Evolutionary conservation across 306 rosid genomes (phyloP).

Genomic region (Rosa persica): DNA sequence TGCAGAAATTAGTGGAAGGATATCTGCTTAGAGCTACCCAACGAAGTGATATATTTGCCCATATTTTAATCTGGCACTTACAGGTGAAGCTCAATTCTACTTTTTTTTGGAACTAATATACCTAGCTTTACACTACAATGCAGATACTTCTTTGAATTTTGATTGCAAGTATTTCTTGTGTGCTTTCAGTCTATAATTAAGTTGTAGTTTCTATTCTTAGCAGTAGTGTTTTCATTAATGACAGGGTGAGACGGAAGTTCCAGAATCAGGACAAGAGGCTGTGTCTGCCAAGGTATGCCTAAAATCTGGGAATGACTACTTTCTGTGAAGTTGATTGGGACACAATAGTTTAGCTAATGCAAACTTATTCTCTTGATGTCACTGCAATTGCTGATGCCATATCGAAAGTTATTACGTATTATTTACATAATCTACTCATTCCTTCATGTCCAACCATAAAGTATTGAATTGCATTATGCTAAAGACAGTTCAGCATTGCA

Average conservation of each 20-base stretch:
- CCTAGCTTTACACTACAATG: neutral
- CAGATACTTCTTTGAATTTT: neutral
- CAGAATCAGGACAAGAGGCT: slow-evolving; percentile 72
- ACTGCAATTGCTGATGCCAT: neutral
- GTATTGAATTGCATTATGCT: neutral
- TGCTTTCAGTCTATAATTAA: neutral
- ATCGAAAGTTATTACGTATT: neutral
- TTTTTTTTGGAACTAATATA: neutral
- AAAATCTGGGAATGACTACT: neutral
- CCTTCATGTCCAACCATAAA: neutral
- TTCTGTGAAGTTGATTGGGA: slow-evolving; percentile 13
- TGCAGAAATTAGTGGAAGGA: slow-evolving; percentile 92
- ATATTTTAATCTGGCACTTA: slow-evolving; percentile 93
- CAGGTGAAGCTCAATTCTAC: slow-evolving; percentile 50
- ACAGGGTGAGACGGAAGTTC: slow-evolving; percentile 78
- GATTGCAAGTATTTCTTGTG: neutral
- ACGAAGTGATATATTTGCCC: slow-evolving; percentile 93
- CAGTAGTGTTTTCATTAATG: slow-evolving; percentile 33
- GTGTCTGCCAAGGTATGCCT: slow-evolving; percentile 63
- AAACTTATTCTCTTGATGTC: neutral
- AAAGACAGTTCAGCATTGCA: neutral
- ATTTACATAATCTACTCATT: neutral
- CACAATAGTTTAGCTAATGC: neutral
- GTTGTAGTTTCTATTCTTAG: slow-evolving; percentile 21
- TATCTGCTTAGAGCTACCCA: slow-evolving; percentile 96